Evolutionary conservation across 352 stramenopile genomes (phyloP).

Genomic region (Phytophthora meadii): DNA sequence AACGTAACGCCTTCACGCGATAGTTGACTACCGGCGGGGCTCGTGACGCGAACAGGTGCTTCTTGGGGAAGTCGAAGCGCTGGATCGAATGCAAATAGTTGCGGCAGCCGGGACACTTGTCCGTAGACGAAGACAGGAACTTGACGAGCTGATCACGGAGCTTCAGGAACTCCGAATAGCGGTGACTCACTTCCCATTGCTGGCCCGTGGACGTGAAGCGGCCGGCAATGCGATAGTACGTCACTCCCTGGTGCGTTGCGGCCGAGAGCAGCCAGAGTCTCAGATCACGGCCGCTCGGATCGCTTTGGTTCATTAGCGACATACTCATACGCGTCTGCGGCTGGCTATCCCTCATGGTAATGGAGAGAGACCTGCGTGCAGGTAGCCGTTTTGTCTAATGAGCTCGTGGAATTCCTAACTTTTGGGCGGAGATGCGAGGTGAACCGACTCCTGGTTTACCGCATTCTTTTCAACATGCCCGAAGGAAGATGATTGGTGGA

Average conservation of each 20-base stretch:
- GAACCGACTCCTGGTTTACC: conserved; percentile 28
- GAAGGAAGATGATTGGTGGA: not conserved
- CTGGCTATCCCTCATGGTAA: conserved; percentile 44
- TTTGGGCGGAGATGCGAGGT: conserved; percentile 15
- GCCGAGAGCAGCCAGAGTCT: conserved; percentile 78
- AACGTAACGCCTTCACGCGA: conserved; percentile 80
- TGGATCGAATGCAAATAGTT: conserved; percentile 84
- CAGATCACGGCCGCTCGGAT: conserved; percentile 53
- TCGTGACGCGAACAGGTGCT: conserved; percentile 83
- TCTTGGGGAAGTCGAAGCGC: conserved; percentile 88
- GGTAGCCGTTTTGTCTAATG: conserved; percentile 22
- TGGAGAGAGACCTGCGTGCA: not conserved
- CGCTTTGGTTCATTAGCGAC: conserved; percentile 57
- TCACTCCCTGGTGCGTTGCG: conserved; percentile 54
- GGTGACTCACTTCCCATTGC: conserved; percentile 83
- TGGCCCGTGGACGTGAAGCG: conserved; percentile 69
- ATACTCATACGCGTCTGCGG: conserved; percentile 57
- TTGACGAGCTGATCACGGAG: conserved; percentile 81
- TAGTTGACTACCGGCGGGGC: conserved; percentile 86
- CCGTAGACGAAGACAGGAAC: conserved; percentile 69
- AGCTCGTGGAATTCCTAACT: conserved; percentile 8
- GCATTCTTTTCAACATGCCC: conserved; percentile 8
- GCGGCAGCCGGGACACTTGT: conserved; percentile 81
- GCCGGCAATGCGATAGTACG: conserved; percentile 74
- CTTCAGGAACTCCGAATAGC: conserved; percentile 87